phyloP scores from a whole-genome alignment of 805 yeast genomes.

The Ogataea zsoltii region DNA sequence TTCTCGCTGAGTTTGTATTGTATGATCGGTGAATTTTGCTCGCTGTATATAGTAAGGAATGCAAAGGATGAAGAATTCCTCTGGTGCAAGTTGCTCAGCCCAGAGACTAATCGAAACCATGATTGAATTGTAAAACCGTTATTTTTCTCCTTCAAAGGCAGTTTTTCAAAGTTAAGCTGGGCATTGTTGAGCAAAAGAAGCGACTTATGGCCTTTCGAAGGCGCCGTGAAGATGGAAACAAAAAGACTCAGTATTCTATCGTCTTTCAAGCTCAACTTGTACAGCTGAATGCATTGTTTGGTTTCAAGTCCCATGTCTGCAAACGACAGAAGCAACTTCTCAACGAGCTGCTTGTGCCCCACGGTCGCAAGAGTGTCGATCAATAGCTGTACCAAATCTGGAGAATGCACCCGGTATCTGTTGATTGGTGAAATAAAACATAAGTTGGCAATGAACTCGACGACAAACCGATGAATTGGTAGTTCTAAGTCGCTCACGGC shows the following conservation, averaged over 20 bases:
- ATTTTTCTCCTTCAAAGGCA: conserved; percentile 12
- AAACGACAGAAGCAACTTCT: conserved; percentile 11
- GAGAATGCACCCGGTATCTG: conserved; percentile 19
- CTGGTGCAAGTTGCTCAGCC: conserved; percentile 3
- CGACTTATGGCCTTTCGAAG: conserved; percentile 10
- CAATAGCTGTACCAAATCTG: conserved; percentile 10
- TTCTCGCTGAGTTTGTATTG: conserved; percentile 19
- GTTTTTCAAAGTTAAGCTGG: conserved; percentile 11
- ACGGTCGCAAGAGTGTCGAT: conserved; percentile 3
- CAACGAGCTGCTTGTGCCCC: background rate
- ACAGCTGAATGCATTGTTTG: conserved; percentile 15
- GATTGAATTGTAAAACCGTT: conserved; percentile 27
- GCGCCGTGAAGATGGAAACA: conserved; percentile 5
- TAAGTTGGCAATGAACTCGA: conserved; percentile 18
- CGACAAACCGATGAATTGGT: conserved; percentile 10
- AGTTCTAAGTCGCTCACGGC: background rate
- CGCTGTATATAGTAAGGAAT: conserved; percentile 8
- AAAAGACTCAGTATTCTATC: conserved; percentile 3
- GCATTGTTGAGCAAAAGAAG: conserved; percentile 14
- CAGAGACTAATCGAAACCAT: conserved; percentile 26
- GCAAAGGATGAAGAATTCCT: background rate
- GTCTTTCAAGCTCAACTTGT: conserved; percentile 9
- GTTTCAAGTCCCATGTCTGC: conserved; percentile 21
- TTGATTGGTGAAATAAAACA: conserved; percentile 23
- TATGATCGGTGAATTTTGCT: conserved; percentile 6